A percentile compares a stretch with the other conserved stretches of the same genome.
phyloP scores from a whole-genome alignment of 1,139 yeast species.

The Lodderomyces parapsilosis region DNA sequence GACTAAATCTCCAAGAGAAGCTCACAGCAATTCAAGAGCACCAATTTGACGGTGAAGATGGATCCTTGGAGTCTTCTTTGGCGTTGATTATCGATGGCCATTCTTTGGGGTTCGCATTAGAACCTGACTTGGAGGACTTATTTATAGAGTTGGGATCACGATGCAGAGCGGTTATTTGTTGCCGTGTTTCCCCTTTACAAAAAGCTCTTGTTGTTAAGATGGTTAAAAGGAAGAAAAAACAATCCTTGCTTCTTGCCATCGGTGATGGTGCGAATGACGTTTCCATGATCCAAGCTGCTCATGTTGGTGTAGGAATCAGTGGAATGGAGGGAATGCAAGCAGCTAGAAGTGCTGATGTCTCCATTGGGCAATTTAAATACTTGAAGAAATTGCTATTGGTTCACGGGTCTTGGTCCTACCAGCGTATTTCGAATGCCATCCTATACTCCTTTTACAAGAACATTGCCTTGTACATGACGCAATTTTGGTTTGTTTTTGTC shows the following conservation, averaged over 20 bases:
- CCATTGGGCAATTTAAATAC: slow-evolving; percentile 93
- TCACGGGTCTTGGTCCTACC: slow-evolving; percentile 98
- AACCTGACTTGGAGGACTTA: slow-evolving; percentile 73
- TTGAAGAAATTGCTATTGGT: slow-evolving; percentile 80
- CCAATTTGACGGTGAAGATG: slow-evolving; percentile 60
- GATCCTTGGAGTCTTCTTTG: slow-evolving; percentile 60
- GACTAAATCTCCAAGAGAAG: slow-evolving; percentile 69
- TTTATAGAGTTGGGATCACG: slow-evolving; percentile 77
- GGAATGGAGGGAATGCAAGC: slow-evolving; percentile 99
- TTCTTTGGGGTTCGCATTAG: slow-evolving; percentile 82
- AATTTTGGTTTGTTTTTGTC: slow-evolving; percentile 94
- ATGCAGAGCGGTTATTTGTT: slow-evolving; percentile 91
- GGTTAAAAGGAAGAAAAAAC: slow-evolving; percentile 59
- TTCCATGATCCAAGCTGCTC: slow-evolving; percentile 98
- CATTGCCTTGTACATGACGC: slow-evolving; percentile 93
- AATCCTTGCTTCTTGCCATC: slow-evolving; percentile 80
- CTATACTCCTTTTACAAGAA: slow-evolving; percentile 94
- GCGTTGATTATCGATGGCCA: slow-evolving; percentile 95
- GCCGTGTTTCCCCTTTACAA: slow-evolving; percentile 97
- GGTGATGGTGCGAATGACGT: slow-evolving; percentile 99
- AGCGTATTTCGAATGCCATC: slow-evolving; percentile 87
- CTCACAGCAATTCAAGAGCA: slow-evolving; percentile 72
- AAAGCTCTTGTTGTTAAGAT: slow-evolving; percentile 93
- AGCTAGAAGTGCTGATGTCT: slow-evolving; percentile 95
- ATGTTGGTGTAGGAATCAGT: slow-evolving; percentile 97